These are phyloP conservation scores for Ilex asprella DNA, from an alignment of 257 asterid species.

Conservation along the genomic window DNA sequence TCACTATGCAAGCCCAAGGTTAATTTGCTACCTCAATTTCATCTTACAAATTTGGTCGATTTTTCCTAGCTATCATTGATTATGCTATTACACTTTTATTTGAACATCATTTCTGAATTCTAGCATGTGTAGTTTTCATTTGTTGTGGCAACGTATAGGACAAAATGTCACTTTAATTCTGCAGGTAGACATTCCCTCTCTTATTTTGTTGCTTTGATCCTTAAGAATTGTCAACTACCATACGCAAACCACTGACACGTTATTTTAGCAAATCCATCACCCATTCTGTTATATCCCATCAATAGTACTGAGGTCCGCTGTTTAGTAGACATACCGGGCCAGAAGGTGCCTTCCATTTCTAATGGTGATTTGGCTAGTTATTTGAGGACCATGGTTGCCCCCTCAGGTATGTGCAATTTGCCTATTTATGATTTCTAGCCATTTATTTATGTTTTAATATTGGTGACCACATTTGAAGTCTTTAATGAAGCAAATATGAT, in stretches of 20 bases:
- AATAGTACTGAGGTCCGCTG: conserved; percentile 30
- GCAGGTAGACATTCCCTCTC: conserved; percentile 29
- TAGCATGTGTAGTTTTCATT: too few species aligned
- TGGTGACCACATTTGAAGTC: too few species aligned
- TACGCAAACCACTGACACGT: conserved; percentile 30
- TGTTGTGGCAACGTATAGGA: too few species aligned
- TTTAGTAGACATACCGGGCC: conserved; percentile 35
- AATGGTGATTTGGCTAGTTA: conserved; percentile 29
- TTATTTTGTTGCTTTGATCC: conserved; percentile 28
- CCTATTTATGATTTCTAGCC: too few species aligned
- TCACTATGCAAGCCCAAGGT: conserved; percentile 15
- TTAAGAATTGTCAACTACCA: conserved; percentile 31
- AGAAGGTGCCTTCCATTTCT: conserved; percentile 31
- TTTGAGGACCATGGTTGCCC: conserved; percentile 24
- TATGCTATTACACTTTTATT: too few species aligned
- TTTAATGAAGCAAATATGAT: too few species aligned
- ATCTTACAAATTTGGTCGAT: too few species aligned
- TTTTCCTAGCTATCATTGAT: too few species aligned
- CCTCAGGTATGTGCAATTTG: conserved; percentile 19
- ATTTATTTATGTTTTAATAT: too few species aligned
- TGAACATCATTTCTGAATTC: too few species aligned
- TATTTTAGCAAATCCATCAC: conserved; percentile 28
- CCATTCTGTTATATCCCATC: conserved; percentile 27
- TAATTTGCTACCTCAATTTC: too few species aligned
- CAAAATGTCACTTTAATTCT: too few species aligned